phyloP scores from a whole-genome alignment of 192 early-diverging fungal genomes.

The Podila verticillata region DNA sequence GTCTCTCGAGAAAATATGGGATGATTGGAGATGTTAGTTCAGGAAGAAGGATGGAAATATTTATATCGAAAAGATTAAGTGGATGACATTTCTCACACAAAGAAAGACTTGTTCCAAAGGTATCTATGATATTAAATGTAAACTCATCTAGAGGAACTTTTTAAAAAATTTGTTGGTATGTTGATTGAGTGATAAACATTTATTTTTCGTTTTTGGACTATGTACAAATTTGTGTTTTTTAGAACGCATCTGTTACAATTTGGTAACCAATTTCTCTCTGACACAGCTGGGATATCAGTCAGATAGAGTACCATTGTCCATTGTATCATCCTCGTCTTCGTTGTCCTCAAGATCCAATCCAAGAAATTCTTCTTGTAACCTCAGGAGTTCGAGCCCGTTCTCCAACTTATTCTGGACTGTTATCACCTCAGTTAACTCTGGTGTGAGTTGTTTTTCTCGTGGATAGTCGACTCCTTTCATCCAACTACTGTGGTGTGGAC shows the following conservation, averaged over 20 bases:
- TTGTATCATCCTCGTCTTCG: neutral
- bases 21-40: neutral
- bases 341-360: neutral
- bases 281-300: too few species aligned
- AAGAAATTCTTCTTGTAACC: neutral
- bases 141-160: too few species aligned
- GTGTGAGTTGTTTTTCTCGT: neutral
- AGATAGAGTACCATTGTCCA: neutral
- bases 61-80: neutral
- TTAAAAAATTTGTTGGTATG: too few species aligned
- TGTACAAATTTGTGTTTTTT: too few species aligned
- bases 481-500: neutral
- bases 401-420: constrained; percentile 2
- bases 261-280: too few species aligned
- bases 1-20: neutral
- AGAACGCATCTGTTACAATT: too few species aligned
- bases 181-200: too few species aligned
- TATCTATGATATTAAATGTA: neutral
- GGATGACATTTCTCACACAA: neutral
- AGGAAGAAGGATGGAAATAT: neutral
- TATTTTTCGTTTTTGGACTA: too few species aligned
- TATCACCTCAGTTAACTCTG: neutral
- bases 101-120: too few species aligned
- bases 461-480: constrained; percentile 1
- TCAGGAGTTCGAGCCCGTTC: neutral